These are phyloP conservation scores for Picochlorum sp. DNA, from an alignment of 139 green algal species.

Conservation along the genomic window DNA sequence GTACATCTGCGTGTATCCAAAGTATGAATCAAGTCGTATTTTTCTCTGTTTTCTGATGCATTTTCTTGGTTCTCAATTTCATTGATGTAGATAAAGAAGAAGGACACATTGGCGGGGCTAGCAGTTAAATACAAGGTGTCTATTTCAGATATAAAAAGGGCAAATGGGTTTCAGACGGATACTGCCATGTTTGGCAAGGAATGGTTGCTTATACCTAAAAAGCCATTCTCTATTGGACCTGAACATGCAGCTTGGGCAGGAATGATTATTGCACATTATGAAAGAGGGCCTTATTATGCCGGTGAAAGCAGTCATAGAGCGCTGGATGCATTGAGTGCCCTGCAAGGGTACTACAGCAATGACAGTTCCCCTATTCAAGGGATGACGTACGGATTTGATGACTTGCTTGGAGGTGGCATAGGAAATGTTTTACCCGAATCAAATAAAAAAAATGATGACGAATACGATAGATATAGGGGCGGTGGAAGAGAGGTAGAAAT, in stretches of 20 bases:
- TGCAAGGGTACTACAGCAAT: conserved; percentile 33
- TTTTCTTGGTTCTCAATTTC: too few species aligned
- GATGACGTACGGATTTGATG: too few species aligned
- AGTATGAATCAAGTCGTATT: too few species aligned
- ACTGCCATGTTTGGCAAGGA: conserved; percentile 62
- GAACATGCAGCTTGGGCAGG: conserved; percentile 44
- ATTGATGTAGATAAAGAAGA: conserved; percentile 73
- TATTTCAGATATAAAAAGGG: conserved; percentile 75
- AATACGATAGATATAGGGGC: neutral
- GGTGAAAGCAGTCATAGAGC: neutral
- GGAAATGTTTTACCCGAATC: too few species aligned
- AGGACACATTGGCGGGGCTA: conserved; percentile 73
- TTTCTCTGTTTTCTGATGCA: too few species aligned
- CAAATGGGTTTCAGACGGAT: conserved; percentile 73
- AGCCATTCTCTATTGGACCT: conserved; percentile 37
- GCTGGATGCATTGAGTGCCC: conserved; percentile 18
- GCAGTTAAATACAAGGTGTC: conserved; percentile 70
- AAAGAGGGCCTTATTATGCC: neutral
- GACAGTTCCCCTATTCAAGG: neutral
- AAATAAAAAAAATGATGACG: neutral
- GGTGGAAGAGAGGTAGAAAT: conserved; percentile 2
- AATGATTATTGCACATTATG: conserved; percentile 50
- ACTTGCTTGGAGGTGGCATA: too few species aligned
- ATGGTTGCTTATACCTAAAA: conserved; percentile 59
- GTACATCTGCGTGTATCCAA: too few species aligned